Conservation (phyloP, 2,329 filamentous ascomycete genomes). For the Pyricularia sp. region DNA sequence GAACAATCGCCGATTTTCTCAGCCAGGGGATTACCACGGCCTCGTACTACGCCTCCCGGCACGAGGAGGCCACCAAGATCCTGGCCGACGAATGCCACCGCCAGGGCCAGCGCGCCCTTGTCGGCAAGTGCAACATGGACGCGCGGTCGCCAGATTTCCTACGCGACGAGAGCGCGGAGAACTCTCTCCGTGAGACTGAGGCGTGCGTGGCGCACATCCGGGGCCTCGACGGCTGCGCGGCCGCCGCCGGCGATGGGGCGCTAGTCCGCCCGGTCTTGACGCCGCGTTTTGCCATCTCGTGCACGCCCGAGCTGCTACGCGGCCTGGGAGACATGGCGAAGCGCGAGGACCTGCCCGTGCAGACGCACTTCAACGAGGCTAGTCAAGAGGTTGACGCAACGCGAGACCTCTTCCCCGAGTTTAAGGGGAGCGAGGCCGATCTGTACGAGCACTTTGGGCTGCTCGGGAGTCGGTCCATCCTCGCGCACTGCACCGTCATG, state of each 20-base stretch:
- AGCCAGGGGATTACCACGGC: constrained; percentile 54
- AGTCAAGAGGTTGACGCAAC: constrained; percentile 50
- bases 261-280: constrained; percentile 43
- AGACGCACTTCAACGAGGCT: constrained; percentile 61
- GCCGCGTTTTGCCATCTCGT: constrained; percentile 53
- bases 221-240: constrained; percentile 30
- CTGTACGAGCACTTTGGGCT: constrained; percentile 48
- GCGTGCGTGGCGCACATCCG: constrained; percentile 38
- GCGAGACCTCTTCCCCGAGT: constrained; percentile 42
- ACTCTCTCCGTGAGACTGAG: constrained; percentile 38
- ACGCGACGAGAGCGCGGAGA: constrained; percentile 13
- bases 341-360: constrained; percentile 43
- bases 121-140: constrained; percentile 56
- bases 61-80: constrained; percentile 45
- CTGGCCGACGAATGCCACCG: constrained; percentile 43
- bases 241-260: not conserved
- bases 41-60: constrained; percentile 48
- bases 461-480: constrained; percentile 44
- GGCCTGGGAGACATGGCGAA: constrained; percentile 45
- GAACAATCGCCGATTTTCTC: constrained; percentile 47
- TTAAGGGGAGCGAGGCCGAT: constrained; percentile 43
- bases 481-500: constrained; percentile 59
- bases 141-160: constrained; percentile 46
- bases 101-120: constrained; percentile 47
- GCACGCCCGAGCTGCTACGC: constrained; percentile 40